Evolutionary conservation across 2,329 filamentous ascomycete genomes (phyloP).

Genomic region (Cyphellophora europaea): DNA sequence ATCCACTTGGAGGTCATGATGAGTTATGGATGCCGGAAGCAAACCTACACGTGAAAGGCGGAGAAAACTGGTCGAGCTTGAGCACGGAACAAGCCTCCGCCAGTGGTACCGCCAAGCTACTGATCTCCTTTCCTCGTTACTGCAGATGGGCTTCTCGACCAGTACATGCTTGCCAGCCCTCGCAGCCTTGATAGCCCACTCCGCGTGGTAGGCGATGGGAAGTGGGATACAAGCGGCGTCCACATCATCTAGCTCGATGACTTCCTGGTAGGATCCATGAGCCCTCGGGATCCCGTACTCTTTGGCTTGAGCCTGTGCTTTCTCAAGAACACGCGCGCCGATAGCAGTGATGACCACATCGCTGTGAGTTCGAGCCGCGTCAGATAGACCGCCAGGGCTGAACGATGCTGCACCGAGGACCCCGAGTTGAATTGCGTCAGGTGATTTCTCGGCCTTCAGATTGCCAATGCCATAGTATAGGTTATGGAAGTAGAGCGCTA

Average conservation of each 20-base stretch:
- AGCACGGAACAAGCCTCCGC: too few species aligned
- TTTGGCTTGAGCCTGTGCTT: not conserved
- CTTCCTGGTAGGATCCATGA: not conserved
- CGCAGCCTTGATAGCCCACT: slow-evolving; percentile 43
- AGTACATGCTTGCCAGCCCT: slow-evolving; percentile 47
- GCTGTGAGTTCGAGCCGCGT: not conserved
- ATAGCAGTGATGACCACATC: not conserved
- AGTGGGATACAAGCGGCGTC: slow-evolving; percentile 1
- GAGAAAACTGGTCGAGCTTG: too few species aligned
- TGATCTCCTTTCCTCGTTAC: too few species aligned
- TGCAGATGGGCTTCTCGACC: slow-evolving; percentile 48
- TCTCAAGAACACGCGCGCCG: not conserved
- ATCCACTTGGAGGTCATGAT: too few species aligned
- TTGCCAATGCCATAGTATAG: too few species aligned
- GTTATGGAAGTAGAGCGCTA: too few species aligned
- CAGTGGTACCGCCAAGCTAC: too few species aligned
- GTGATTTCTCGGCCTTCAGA: too few species aligned
- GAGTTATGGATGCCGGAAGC: too few species aligned
- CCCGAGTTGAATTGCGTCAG: too few species aligned
- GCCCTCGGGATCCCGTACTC: not conserved
- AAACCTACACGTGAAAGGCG: too few species aligned
- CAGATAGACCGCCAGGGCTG: not conserved
- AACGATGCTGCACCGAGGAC: not conserved
- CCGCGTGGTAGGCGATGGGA: slow-evolving; percentile 40
- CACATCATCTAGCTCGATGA: not conserved